Evolutionary conservation across 345 rosid genomes (phyloP).

Genomic region (Iberis pinnata): DNA sequence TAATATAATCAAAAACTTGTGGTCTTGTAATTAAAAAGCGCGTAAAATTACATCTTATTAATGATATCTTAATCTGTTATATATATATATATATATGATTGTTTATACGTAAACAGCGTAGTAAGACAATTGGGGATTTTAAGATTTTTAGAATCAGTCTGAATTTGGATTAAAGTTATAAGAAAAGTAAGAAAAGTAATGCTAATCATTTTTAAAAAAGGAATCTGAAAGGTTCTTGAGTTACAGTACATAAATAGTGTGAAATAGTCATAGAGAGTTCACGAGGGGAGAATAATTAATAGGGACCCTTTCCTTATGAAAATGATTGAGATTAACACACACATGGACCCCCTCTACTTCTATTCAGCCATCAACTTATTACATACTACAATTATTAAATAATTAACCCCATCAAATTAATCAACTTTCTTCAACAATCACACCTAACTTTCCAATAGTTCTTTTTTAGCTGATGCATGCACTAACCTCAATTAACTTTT

Average conservation of each 20-base stretch:
- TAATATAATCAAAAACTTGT: too few relatives aligned
- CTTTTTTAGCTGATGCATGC: constrained; percentile 13
- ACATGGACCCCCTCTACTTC: constrained; percentile 23
- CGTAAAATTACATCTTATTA: too few relatives aligned
- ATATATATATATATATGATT: too few relatives aligned
- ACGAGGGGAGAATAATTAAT: constrained; percentile 30
- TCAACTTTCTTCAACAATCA: constrained; percentile 6
- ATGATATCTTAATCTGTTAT: too few relatives aligned
- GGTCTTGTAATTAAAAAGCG: too few relatives aligned
- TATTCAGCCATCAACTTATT: constrained; percentile 16
- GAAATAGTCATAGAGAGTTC: constrained; percentile 32
- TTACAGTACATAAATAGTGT: constrained; percentile 12
- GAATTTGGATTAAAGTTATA: too few relatives aligned
- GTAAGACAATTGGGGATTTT: too few relatives aligned
- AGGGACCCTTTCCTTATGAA: constrained; percentile 23
- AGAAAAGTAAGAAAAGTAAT: too few relatives aligned
- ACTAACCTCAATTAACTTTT: background rate
- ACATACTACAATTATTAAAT: constrained; percentile 6
- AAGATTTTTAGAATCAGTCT: too few relatives aligned
- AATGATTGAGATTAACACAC: constrained; percentile 39
- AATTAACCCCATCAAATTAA: too few relatives aligned
- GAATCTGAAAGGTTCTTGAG: background rate
- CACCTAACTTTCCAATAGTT: constrained; percentile 18
- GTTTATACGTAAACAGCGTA: too few relatives aligned
- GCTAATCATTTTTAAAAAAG: too few relatives aligned